Evolutionary conservation across 1,284 basidiomycete species (phyloP), one percentile per base, ranked within the genome.

Genomic region (Pterula multifida): DNA sequence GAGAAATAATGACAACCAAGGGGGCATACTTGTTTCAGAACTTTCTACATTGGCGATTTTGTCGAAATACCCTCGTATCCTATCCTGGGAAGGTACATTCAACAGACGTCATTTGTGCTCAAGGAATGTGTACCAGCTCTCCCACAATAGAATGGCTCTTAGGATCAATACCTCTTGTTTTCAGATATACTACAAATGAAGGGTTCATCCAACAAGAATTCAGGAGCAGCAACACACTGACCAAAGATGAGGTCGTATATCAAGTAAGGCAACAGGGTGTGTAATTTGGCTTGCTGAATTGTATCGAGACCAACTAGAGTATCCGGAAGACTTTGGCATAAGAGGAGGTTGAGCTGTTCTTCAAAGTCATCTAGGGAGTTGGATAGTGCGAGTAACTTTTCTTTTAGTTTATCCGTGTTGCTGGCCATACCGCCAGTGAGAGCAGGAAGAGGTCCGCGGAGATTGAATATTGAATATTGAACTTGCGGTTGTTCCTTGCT

Each of bases 221-320:
- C n/a, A n/a, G 13, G 47, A 24, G 21, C 23, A 53, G 28, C 50
- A 36, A 23, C 24, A 1, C 1, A 69, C 78, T 54, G 55, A 88
- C 88, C 81, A 66, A 88, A 90, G n/a, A 88, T 68, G 15, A 90
- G 71, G 62, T 89, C 86, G 57, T 90, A 87, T 2, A 85, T 71
- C n/a, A 87, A 68, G 62, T 90, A 90, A 11, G 85, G 82, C 25
- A 89, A 61, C 28, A 78, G 68, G 3, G 81, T 79, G 54, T 90
- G 82, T 4, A 89, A 63, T 61, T 88, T 87, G 24, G 85, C 87
- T 58, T 87, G 82, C 55, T 88, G 81, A n/a, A 90, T 70, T 2
- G 77, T 76, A 52, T 85, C 79, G 21, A 89, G 70, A 3, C 68
- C 69, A 21, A 81, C 63, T 13, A 82, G 61, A 0, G 78, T 78